Percentiles rank a stretch among this genome's conserved stretches.
Evolutionary conservation across 805 yeast genomes (phyloP).

Genomic region (Nakazawaea pomicola): DNA sequence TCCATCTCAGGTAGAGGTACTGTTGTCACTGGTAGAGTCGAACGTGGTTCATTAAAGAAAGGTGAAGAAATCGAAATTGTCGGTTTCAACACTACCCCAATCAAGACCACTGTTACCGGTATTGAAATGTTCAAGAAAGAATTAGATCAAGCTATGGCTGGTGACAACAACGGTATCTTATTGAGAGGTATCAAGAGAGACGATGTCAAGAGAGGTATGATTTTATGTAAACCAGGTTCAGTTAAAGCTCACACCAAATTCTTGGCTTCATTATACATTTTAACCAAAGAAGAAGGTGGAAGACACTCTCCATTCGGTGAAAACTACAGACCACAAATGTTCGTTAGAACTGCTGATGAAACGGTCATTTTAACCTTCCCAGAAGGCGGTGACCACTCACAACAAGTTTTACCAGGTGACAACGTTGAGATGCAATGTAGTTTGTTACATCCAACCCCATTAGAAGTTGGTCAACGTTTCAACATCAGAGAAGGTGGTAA

Average conservation of each 20-base stretch:
- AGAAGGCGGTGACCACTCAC: slow-evolving; percentile 74
- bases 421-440: slow-evolving; percentile 94
- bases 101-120: slow-evolving; percentile 95
- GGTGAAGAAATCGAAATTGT: slow-evolving; percentile 98
- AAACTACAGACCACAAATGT: slow-evolving; percentile 97
- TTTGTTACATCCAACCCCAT: slow-evolving; percentile 84
- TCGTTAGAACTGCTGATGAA: slow-evolving; percentile 93
- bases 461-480: slow-evolving; percentile 97
- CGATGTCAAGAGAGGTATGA: slow-evolving; percentile 96
- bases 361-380: slow-evolving; percentile 91
- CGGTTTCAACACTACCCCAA: slow-evolving; percentile 80
- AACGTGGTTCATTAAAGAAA: slow-evolving; percentile 95
- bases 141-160: slow-evolving; percentile 95
- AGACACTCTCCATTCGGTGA: slow-evolving; percentile 97
- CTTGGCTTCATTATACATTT: slow-evolving; percentile 87
- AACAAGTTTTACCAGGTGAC: slow-evolving; percentile 97
- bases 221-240: slow-evolving; percentile 86
- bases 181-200: slow-evolving; percentile 98
- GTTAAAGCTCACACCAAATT: slow-evolving; percentile 91
- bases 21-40: slow-evolving; percentile 98
- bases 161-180: slow-evolving; percentile 97
- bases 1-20: slow-evolving; percentile 99
- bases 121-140: slow-evolving; percentile 99
- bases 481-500: slow-evolving; percentile 99
- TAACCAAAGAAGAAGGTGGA: slow-evolving; percentile 98